Percentiles rank a stretch among this genome's conserved stretches.
phyloP scores from a whole-genome alignment of 345 rosid genomes.

The Microthlaspi erraticum region DNA sequence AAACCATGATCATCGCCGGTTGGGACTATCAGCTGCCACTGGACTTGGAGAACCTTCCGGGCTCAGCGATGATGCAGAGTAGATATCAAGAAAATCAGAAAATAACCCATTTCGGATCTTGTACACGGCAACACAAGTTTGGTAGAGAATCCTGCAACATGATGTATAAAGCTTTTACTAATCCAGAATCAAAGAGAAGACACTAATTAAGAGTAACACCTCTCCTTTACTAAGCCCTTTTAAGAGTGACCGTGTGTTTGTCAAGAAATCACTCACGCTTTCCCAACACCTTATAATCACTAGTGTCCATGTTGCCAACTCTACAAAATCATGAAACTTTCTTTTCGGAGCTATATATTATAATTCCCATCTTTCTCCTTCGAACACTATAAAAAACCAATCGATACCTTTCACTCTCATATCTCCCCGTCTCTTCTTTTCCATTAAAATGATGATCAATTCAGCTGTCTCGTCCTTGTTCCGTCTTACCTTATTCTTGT shows the following conservation, averaged over 20 bases:
- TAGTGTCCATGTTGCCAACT: constrained; percentile 47
- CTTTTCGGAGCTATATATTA: constrained; percentile 48
- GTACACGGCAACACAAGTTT: background rate
- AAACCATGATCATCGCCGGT: too few species aligned
- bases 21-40: too few species aligned
- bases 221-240: constrained; percentile 31
- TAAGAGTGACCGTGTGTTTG: constrained; percentile 43
- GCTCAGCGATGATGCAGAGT: too few species aligned
- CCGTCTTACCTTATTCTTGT: constrained; percentile 47
- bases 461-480: constrained; percentile 41
- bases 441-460: constrained; percentile 45
- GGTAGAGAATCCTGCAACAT: constrained; percentile 34
- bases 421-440: constrained; percentile 17
- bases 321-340: constrained; percentile 61
- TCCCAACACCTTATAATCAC: constrained; percentile 63
- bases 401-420: constrained; percentile 23
- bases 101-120: too few species aligned
- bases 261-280: constrained; percentile 55
- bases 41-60: too few species aligned
- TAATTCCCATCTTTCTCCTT: constrained; percentile 17
- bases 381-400: constrained; percentile 31
- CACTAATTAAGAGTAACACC: background rate
- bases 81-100: too few species aligned
- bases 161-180: constrained; percentile 29
- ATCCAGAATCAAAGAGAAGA: constrained; percentile 23